phyloP scores from a whole-genome alignment of 2,329 filamentous ascomycete species.

The Aspergillus arachidicola region DNA sequence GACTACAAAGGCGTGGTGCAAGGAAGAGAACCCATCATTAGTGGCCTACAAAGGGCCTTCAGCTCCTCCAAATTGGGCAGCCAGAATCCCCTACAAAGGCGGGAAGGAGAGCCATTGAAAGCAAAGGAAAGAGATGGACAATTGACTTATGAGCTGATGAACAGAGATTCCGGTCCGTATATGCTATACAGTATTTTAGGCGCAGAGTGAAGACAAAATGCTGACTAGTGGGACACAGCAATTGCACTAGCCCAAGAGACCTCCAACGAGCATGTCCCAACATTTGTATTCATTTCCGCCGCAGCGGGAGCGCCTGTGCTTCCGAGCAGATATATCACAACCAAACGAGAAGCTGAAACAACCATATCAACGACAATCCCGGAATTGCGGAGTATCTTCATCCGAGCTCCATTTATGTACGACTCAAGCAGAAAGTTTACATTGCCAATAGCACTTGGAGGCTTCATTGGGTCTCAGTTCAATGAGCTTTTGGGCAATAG shows the following conservation, averaged over 20 bases:
- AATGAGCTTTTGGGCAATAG: constrained; percentile 77
- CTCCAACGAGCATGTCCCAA: constrained; percentile 61
- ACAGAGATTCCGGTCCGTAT: constrained; percentile 70
- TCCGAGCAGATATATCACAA: constrained; percentile 81
- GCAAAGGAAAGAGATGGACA: constrained; percentile 71
- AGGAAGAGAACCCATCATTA: constrained; percentile 78
- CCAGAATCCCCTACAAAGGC: constrained; percentile 70
- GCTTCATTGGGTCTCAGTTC: constrained; percentile 72
- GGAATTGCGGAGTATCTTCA: constrained; percentile 75
- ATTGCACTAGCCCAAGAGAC: constrained; percentile 81
- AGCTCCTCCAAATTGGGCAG: constrained; percentile 62
- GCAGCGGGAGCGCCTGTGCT: constrained; percentile 82
- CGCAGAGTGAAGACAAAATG: neutral
- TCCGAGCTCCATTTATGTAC: constrained; percentile 87
- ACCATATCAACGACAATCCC: constrained; percentile 74
- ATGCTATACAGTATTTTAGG: neutral
- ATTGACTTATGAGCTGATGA: constrained; percentile 96
- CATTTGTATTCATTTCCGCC: constrained; percentile 88
- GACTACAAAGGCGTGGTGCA: constrained; percentile 94
- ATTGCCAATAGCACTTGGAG: constrained; percentile 77
- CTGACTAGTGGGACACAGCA: constrained; percentile 56
- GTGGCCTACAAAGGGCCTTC: constrained; percentile 79
- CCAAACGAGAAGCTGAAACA: constrained; percentile 87
- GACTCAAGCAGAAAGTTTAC: constrained; percentile 81
- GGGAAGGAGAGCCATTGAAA: constrained; percentile 62